Percentiles rank a stretch among this genome's conserved stretches.
Conservation (phyloP, 352 stramenopile genomes). For the Phytopythium kandeliae region DNA sequence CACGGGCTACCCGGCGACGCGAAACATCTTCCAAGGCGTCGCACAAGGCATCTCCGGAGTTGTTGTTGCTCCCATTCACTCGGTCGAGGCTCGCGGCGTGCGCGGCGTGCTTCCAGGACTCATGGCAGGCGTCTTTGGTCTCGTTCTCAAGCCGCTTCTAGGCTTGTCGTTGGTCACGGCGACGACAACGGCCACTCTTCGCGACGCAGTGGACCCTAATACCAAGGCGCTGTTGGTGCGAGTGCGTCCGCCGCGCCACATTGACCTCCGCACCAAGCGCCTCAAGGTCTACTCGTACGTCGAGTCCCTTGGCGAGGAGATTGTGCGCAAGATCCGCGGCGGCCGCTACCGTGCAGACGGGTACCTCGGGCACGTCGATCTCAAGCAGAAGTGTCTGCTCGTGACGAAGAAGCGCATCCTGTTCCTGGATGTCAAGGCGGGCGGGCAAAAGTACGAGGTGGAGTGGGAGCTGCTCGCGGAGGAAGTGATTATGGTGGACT, state of each 20-base stretch:
- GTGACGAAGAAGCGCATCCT: constrained; percentile 82
- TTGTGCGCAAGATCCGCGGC: constrained; percentile 74
- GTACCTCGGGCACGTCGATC: constrained; percentile 77
- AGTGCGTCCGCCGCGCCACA: constrained; percentile 70
- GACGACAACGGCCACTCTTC: constrained; percentile 65
- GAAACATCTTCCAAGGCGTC: constrained; percentile 85
- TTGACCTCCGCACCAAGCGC: constrained; percentile 69
- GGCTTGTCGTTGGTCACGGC: constrained; percentile 71
- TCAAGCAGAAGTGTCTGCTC: constrained; percentile 81
- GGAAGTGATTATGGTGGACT: constrained; percentile 78
- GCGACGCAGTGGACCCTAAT: constrained; percentile 74
- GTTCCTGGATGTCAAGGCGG: constrained; percentile 61
- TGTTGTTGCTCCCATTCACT: constrained; percentile 79
- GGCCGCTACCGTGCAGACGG: constrained; percentile 72
- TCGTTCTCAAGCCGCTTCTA: constrained; percentile 78
- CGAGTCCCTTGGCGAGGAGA: constrained; percentile 83
- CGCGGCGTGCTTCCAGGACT: constrained; percentile 73
- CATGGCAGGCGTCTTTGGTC: constrained; percentile 69
- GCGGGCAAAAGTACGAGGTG: constrained; percentile 62
- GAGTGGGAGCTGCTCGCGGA: constrained; percentile 76
- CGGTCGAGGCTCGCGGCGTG: constrained; percentile 72
- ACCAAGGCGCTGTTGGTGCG: constrained; percentile 77
- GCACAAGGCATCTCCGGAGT: constrained; percentile 81
- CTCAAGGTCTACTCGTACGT: constrained; percentile 87
- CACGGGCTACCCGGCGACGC: constrained; percentile 77